Evolutionary conservation across 345 rosid genomes (phyloP).

Genomic region (Noccaea caerulescens): DNA sequence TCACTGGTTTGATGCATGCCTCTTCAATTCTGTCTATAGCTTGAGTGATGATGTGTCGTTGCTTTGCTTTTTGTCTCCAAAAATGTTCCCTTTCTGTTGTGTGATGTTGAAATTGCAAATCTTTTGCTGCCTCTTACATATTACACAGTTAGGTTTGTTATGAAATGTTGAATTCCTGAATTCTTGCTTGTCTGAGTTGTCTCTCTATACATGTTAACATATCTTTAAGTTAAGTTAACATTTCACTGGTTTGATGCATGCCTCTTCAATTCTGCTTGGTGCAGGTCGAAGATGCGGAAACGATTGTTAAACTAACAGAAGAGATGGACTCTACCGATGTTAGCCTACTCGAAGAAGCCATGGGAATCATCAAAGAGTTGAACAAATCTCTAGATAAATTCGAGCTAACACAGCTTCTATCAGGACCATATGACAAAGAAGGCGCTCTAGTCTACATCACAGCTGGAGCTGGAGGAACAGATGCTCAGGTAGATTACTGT

Average conservation of each 20-base stretch:
- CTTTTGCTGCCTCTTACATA: neutral
- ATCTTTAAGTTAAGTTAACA: too few species aligned
- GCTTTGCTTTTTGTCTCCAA: too few species aligned
- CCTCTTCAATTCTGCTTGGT: neutral
- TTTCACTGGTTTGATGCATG: too few species aligned
- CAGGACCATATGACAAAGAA: slow-evolving; percentile 92
- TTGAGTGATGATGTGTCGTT: slow-evolving; percentile 7
- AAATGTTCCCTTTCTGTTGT: too few species aligned
- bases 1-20: too few species aligned
- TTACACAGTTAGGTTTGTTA: too few species aligned
- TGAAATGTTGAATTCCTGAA: too few species aligned
- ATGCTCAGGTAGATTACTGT: slow-evolving; percentile 78
- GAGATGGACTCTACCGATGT: slow-evolving; percentile 91
- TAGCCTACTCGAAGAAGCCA: slow-evolving; percentile 86
- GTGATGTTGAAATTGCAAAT: neutral
- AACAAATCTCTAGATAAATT: slow-evolving; percentile 68
- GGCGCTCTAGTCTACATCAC: slow-evolving; percentile 83
- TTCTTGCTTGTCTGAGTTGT: too few species aligned
- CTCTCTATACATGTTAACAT: too few species aligned
- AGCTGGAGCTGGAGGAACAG: slow-evolving; percentile 99
- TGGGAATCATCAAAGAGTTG: slow-evolving; percentile 64
- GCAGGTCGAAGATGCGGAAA: slow-evolving; percentile 94
- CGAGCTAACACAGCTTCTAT: slow-evolving; percentile 91
- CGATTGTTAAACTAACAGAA: slow-evolving; percentile 78
- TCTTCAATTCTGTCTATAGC: too few species aligned